These are phyloP conservation scores for Debaryomyces castellii DNA, from an alignment of 805 yeast species.

Conservation along the genomic window DNA sequence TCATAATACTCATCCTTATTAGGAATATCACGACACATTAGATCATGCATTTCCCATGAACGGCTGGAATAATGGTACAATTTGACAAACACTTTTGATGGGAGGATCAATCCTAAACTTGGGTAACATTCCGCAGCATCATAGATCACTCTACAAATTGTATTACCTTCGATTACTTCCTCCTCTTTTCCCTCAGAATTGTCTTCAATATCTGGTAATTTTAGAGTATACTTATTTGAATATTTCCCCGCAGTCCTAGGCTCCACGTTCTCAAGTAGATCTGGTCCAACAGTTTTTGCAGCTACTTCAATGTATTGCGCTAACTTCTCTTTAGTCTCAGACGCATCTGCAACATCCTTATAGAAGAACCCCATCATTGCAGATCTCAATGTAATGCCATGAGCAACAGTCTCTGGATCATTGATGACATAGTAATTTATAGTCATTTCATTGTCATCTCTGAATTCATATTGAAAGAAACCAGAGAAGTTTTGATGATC, in stretches of 20 bases:
- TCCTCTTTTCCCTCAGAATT: not conserved
- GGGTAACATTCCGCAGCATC: slow-evolving; percentile 3
- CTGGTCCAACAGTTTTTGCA: not conserved
- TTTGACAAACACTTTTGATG: slow-evolving; percentile 2
- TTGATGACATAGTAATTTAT: slow-evolving; percentile 6
- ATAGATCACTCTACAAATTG: slow-evolving; percentile 2
- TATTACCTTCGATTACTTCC: slow-evolving; percentile 3
- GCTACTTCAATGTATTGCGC: no score
- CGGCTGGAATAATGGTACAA: slow-evolving; percentile 1
- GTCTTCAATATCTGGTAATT: not conserved
- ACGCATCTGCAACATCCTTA: slow-evolving; percentile 5
- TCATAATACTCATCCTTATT: slow-evolving; percentile 1
- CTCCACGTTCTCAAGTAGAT: slow-evolving; percentile 1
- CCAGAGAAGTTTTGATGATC: slow-evolving; percentile 6
- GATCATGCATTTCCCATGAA: not conserved
- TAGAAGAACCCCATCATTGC: not conserved
- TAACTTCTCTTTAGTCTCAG: not conserved
- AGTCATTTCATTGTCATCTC: slow-evolving; percentile 1
- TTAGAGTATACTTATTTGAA: no score
- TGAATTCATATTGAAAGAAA: slow-evolving; percentile 3
- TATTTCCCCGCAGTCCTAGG: not conserved
- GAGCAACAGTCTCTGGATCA: slow-evolving; percentile 7
- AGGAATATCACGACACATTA: slow-evolving; percentile 1
- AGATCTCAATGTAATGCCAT: slow-evolving; percentile 6
- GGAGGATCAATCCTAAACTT: slow-evolving; percentile 1